phyloP scores from a whole-genome alignment of 208 protist species.

The Crithidia sp. region DNA sequence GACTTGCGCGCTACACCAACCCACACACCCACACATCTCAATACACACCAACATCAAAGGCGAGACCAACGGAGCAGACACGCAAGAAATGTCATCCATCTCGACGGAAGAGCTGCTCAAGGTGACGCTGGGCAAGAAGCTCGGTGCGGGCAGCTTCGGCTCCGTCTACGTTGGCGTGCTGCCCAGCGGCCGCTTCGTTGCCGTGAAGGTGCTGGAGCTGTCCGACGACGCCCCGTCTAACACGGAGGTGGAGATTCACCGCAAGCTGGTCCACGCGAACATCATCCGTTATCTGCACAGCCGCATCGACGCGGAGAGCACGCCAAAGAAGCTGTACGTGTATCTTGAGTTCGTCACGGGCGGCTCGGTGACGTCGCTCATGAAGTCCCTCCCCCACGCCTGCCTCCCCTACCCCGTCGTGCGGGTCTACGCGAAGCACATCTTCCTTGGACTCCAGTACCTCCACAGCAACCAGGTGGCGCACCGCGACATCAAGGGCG shows the following conservation, averaged over 20 bases:
- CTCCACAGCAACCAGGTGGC: conserved; percentile 90
- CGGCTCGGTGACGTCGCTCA: conserved; percentile 88
- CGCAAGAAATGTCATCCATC: conserved; percentile 43
- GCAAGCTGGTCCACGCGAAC: conserved; percentile 90
- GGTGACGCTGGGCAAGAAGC: conserved; percentile 88
- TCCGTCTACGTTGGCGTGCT: conserved; percentile 90
- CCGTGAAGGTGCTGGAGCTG: conserved; percentile 89
- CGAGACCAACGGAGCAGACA: no score
- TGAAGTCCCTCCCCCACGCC: conserved; percentile 85
- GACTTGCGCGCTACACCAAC: not conserved
- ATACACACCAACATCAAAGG: conserved; percentile 2
- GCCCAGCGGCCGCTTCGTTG: conserved; percentile 87
- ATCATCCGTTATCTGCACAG: conserved; percentile 93
- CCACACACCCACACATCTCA: not conserved
- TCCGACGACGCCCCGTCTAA: conserved; percentile 81
- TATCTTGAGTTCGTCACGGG: conserved; percentile 94
- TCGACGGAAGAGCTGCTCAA: conserved; percentile 72
- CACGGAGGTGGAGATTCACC: conserved; percentile 92
- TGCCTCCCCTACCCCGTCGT: conserved; percentile 80
- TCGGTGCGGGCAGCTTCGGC: conserved; percentile 90
- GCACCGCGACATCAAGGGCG: conserved; percentile 92
- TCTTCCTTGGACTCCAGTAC: conserved; percentile 88
- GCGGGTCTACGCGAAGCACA: conserved; percentile 85
- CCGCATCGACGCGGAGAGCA: conserved; percentile 76
- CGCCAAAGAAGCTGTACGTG: conserved; percentile 86